phyloP scores from a whole-genome alignment of 257 asterid species.

The Solanum lycopersicoides region DNA sequence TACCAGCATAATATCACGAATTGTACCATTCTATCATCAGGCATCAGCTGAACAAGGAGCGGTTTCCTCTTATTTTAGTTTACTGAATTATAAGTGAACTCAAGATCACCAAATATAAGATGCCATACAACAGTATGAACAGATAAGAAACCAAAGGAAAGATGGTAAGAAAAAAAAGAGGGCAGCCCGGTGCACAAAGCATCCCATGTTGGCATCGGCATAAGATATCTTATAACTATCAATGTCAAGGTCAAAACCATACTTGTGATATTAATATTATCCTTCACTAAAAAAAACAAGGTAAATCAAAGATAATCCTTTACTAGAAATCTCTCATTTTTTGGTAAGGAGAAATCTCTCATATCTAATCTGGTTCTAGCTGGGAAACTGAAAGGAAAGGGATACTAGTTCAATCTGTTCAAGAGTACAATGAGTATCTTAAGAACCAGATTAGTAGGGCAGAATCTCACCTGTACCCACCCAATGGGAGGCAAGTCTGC shows the following conservation, averaged over 20 bases:
- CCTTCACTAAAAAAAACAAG: background rate
- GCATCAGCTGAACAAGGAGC: background rate
- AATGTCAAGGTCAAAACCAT: background rate
- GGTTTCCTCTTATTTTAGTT: background rate
- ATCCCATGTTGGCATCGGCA: background rate
- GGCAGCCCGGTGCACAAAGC: background rate
- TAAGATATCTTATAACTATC: background rate
- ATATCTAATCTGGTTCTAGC: background rate
- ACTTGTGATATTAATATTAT: background rate
- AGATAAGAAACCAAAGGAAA: background rate
- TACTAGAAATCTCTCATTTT: background rate
- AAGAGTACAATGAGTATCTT: background rate
- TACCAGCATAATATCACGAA: background rate
- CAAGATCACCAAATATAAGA: background rate
- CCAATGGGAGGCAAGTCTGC: conserved; percentile 84
- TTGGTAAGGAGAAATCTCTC: background rate
- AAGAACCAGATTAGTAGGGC: background rate
- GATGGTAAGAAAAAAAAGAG: background rate
- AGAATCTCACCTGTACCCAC: conserved; percentile 89
- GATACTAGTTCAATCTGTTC: background rate
- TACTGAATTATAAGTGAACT: background rate
- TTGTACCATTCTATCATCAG: background rate
- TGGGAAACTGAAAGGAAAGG: background rate
- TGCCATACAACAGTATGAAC: background rate
- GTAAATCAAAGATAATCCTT: background rate